phyloP scores from a whole-genome alignment of 169 alveolate species.

The Fabrea salina region DNA sequence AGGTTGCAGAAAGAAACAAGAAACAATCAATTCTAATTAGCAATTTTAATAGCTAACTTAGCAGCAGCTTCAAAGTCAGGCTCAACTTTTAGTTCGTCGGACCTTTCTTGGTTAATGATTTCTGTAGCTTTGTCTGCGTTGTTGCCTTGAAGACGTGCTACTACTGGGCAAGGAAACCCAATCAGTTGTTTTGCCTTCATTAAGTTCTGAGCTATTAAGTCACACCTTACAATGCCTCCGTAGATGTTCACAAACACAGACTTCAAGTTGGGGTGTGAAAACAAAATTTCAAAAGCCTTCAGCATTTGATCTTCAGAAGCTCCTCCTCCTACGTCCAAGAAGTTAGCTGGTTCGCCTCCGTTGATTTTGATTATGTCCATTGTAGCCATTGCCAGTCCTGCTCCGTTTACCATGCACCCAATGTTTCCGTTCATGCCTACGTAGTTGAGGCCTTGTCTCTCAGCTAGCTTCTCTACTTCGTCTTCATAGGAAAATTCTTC shows the following conservation, averaged over 20 bases:
- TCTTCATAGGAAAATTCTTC: conserved; percentile 60
- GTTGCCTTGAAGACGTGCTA: conserved; percentile 93
- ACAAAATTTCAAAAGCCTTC: conserved; percentile 88
- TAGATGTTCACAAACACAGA: conserved; percentile 78
- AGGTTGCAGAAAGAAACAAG: no score
- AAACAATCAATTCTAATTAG: background rate
- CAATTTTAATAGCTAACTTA: conserved; percentile 79
- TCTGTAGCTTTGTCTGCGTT: conserved; percentile 88
- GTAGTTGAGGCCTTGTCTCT: conserved; percentile 86
- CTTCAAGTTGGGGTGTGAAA: conserved; percentile 4
- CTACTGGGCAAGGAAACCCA: conserved; percentile 86
- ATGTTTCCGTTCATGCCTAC: conserved; percentile 91
- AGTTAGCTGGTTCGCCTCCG: conserved; percentile 95
- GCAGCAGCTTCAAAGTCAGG: conserved; percentile 91
- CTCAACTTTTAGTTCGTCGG: conserved; percentile 78
- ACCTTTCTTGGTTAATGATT: conserved; percentile 73
- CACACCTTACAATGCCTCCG: conserved; percentile 96
- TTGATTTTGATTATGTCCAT: conserved; percentile 85
- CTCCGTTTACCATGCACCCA: conserved; percentile 97
- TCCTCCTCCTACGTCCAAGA: conserved; percentile 97
- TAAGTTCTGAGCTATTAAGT: conserved; percentile 86
- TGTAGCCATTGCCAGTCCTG: conserved; percentile 99
- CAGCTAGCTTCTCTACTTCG: conserved; percentile 89
- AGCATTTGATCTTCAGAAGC: conserved; percentile 89
- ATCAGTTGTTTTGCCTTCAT: conserved; percentile 83